Base-by-base conservation (phyloP, 2,329 filamentous ascomycete genomes). In the Colletotrichum magnum region DNA sequence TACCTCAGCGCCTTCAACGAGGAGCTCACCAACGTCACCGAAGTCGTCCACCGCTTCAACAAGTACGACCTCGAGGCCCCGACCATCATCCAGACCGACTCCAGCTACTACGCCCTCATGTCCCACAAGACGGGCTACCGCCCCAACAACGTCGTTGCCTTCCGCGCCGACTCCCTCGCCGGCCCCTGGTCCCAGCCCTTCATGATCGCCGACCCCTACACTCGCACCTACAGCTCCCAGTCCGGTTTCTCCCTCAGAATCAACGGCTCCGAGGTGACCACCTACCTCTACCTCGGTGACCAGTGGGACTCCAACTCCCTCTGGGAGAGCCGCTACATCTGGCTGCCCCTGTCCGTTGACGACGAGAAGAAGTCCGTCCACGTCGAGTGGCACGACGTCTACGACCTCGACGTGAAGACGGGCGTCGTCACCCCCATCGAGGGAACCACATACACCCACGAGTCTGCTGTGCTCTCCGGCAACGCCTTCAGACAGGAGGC, bases 121-220 rank as follows among this genome's bases (percentile, higher is more conserved):
- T 88, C 86, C 72, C 88, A 90, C 71, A 90, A 90, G 79, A 90
- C 88, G 0, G 88, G 88, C 0, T 90, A 90, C 63, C 80, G 88
- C n/a, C 88, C 88, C 1, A 90, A 90, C 59, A 89, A 88, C 59
- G 86, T 88, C 6, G 85, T 88, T n/a, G 85, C 84, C 1, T 86
- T 87, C 78, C 82, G 85, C 9, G 85, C 85, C 6, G 83, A 87
- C 69, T 80, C 78, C 0, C 79, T 87, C 0, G 75, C 77, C 18
- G 85, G 85, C 0, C 85, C 85, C 0, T 87, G 85, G 85, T 86
- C 84, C 1, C 85, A 87, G 71, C 85, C 85, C 0, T 87, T 84
- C 56, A 84, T 86, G 9, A 77, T 87, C 0, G 75, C 85, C 0
- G 82, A 83, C 0, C 73, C 83, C 18, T 86, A 87, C 68, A 87